Percentiles rank a stretch among this genome's conserved stretches.
These are phyloP conservation scores for Hymenoscyphus repandus DNA, from an alignment of 2,329 filamentous ascomycete genomes.

Conservation along the genomic window DNA sequence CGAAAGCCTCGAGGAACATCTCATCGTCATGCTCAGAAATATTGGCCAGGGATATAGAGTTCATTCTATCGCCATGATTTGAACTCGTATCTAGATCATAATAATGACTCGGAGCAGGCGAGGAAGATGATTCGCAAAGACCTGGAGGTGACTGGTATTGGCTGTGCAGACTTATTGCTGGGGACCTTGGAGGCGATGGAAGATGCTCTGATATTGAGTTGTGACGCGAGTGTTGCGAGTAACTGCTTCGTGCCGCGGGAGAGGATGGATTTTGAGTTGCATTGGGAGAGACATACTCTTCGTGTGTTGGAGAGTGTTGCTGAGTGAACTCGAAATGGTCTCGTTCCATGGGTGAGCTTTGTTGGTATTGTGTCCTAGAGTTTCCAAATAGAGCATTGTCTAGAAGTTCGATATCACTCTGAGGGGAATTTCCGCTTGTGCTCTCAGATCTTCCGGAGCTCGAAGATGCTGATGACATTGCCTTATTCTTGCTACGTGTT, in stretches of 20 bases:
- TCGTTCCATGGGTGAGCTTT: slow-evolving; percentile 32
- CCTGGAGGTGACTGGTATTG: slow-evolving; percentile 54
- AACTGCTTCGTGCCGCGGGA: slow-evolving; percentile 25
- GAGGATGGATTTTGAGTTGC: slow-evolving; percentile 25
- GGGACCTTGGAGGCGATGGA: slow-evolving; percentile 39
- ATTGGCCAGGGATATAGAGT: slow-evolving; percentile 11
- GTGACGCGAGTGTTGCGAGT: slow-evolving; percentile 21
- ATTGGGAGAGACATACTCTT: slow-evolving; percentile 29
- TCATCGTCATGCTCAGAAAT: slow-evolving; percentile 29
- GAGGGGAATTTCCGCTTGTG: slow-evolving; percentile 50
- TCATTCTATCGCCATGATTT: slow-evolving; percentile 20
- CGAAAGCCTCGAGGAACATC: slow-evolving; percentile 33
- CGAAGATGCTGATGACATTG: slow-evolving; percentile 40
- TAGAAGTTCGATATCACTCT: slow-evolving; percentile 38
- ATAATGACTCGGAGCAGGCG: slow-evolving; percentile 36
- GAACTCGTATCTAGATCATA: slow-evolving; percentile 26
- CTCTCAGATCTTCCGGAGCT: slow-evolving; percentile 53
- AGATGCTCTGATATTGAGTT: slow-evolving; percentile 22
- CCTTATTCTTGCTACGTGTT: slow-evolving; percentile 49
- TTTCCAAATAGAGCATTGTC: slow-evolving; percentile 33
- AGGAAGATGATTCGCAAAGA: slow-evolving; percentile 56
- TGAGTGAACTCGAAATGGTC: slow-evolving; percentile 34
- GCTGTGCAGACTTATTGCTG: slow-evolving; percentile 43
- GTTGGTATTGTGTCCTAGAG: slow-evolving; percentile 32
- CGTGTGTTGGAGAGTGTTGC: slow-evolving; percentile 19